These are phyloP conservation scores for Tagetes patula DNA, from an alignment of 129 eudicot species.

Conservation along the genomic window DNA sequence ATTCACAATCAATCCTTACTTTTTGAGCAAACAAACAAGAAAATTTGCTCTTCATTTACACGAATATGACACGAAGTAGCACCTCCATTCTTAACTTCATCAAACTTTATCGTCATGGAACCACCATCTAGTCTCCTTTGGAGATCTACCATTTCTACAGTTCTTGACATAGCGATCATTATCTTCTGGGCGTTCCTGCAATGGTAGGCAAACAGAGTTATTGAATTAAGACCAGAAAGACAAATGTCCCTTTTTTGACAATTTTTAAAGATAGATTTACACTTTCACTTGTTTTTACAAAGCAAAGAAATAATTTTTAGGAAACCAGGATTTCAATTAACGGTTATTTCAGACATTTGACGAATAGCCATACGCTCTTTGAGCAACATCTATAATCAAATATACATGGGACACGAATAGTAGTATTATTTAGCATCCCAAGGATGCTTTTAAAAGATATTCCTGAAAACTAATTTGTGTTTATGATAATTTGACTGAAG, in stretches of 20 bases:
- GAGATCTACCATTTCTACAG: slow-evolving; percentile 82
- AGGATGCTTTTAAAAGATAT: background rate
- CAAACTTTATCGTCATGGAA: slow-evolving; percentile 83
- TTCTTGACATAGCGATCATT: slow-evolving; percentile 80
- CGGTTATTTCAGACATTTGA: background rate
- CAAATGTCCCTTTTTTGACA: background rate
- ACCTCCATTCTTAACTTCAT: slow-evolving; percentile 31
- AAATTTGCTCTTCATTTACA: slow-evolving; percentile 46
- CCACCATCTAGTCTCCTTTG: slow-evolving; percentile 95
- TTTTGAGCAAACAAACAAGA: slow-evolving; percentile 37
- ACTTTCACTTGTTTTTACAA: background rate
- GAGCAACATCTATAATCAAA: slow-evolving; percentile 1
- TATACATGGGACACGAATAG: background rate
- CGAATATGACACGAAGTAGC: slow-evolving; percentile 28
- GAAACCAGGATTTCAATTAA: slow-evolving; percentile 2
- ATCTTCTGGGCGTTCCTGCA: slow-evolving; percentile 80
- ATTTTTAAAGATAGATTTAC: background rate
- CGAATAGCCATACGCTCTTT: background rate
- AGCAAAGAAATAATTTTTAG: background rate
- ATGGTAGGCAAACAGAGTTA: background rate
- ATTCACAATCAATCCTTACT: slow-evolving; percentile 27
- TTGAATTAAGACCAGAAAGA: background rate
- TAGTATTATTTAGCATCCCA: background rate
- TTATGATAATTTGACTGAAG: background rate
- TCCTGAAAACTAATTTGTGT: background rate